A percentile compares a stretch with the other conserved stretches of the same genome.
Conservation (phyloP, 805 yeast species). For the Candida endomychidarum region DNA sequence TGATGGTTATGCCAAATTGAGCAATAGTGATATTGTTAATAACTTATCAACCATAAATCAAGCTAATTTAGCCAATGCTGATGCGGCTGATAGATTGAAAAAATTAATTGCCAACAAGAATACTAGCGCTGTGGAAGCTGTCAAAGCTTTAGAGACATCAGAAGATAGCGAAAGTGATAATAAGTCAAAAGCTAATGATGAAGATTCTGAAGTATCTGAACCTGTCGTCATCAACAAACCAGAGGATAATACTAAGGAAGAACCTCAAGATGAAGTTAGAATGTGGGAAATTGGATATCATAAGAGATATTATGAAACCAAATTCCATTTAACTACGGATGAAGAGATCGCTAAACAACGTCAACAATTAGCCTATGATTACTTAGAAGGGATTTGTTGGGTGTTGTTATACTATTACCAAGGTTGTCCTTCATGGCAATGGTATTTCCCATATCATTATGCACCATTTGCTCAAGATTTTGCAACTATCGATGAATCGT, state of each 20-base stretch:
- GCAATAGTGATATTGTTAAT: conserved; percentile 69
- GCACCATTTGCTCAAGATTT: conserved; percentile 97
- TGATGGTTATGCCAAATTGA: conserved; percentile 59
- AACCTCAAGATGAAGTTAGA: conserved; percentile 51
- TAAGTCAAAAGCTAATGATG: conserved; percentile 16
- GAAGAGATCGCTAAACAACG: conserved; percentile 56
- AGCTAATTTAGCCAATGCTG: conserved; percentile 69
- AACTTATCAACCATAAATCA: conserved; percentile 60
- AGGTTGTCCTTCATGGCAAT: conserved; percentile 98
- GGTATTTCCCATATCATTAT: conserved; percentile 97
- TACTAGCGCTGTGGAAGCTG: conserved; percentile 46
- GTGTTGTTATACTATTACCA: conserved; percentile 89
- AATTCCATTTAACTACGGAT: conserved; percentile 59
- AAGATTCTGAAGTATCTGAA: conserved; percentile 14
- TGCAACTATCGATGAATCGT: conserved; percentile 47
- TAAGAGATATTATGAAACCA: conserved; percentile 73
- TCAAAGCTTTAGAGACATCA: conserved; percentile 14
- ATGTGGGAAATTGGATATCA: conserved; percentile 87
- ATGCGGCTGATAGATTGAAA: conserved; percentile 62
- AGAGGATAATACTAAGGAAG: conserved; percentile 18
- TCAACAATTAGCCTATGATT: conserved; percentile 62
- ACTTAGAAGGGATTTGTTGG: conserved; percentile 98
- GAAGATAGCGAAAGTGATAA: conserved; percentile 1
- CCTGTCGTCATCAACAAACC: conserved; percentile 15
- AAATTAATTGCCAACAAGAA: conserved; percentile 33